Conservation (phyloP, 2,329 filamentous ascomycete genomes). For the Diaporthe ilicicola region DNA sequence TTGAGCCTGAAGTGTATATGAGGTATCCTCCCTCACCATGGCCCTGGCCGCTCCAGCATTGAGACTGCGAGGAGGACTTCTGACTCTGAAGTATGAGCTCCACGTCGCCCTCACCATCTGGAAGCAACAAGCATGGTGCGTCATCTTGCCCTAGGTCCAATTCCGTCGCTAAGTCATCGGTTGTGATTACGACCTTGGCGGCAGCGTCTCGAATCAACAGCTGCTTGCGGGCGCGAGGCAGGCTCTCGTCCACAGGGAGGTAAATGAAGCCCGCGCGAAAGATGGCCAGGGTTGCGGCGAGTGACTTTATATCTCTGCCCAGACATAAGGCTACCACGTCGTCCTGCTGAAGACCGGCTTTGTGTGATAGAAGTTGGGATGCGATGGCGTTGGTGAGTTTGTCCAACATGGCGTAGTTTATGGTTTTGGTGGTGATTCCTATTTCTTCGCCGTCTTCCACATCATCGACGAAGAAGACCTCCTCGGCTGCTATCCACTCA, state of each 20-base stretch:
- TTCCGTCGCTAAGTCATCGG: conserved; percentile 27
- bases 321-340: conserved; percentile 68
- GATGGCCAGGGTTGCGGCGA: conserved; percentile 70
- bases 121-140: conserved; percentile 29
- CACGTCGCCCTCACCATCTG: conserved; percentile 25
- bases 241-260: conserved; percentile 68
- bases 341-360: conserved; percentile 52
- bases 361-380: conserved; percentile 40
- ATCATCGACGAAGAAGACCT: conserved; percentile 47
- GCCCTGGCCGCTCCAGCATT: background rate
- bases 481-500: conserved; percentile 65
- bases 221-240: conserved; percentile 65
- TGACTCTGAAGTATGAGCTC: conserved; percentile 14
- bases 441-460: conserved; percentile 45
- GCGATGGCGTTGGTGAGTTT: conserved; percentile 64
- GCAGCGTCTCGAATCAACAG: conserved; percentile 69
- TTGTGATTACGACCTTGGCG: conserved; percentile 57
- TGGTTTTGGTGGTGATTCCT: conserved; percentile 50
- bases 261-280: conserved; percentile 71
- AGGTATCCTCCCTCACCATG: conserved; percentile 39
- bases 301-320: conserved; percentile 70
- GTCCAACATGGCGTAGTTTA: conserved; percentile 68
- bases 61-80: background rate
- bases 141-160: conserved; percentile 27
- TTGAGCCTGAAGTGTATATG: conserved; percentile 45